Evolutionary conservation across 768 basidiomycete genomes (phyloP), one percentile per base, ranked within the genome.

Genomic region (Russula sp.): DNA sequence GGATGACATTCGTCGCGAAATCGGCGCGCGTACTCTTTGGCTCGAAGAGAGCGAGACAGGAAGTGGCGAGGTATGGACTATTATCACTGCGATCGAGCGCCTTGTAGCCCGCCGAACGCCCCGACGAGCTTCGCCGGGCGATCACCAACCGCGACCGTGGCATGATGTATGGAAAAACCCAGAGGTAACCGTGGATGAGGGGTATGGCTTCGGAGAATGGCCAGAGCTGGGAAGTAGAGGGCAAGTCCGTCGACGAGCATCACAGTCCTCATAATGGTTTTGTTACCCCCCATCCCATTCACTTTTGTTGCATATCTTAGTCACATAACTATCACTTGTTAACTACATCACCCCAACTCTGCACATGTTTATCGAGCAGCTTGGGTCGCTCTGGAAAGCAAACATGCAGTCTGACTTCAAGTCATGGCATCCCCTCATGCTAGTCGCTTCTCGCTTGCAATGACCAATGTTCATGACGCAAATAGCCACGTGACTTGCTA

Each of bases 1-100:
- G 13, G 88, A 89, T 61, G 76, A 69, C 16, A 76, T 94, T 20
- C 78, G 89, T 37, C 77, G 82, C 57, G 84, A 91, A 56, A 79
- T 87, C 10, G 83, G 82, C 31, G 77, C 79, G 65, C 77, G 78
- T 55, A 81, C 82, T 55, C 68, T 82, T 18, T 82, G 79, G 78
- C 76, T 78, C 18, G 81, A 83, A 66, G 82, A 82, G 66, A 73
- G 69, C 37, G 75, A 77, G 54, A 59, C 80, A 10, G 81, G 77
- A 22, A 77, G 77, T 20, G 77, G 72, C n/a, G 82, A 84, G 63
- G 79, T 82, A 20, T 82, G 82, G 78, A 71, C 70, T 8, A 73
- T 84, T 45, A 65, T 89, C 34, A 70, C 73, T 18, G 77, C 77
- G 50, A 82, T 89, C 40, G 86, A 88, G 69, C 73, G 66, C 51